A percentile compares a stretch with the other conserved stretches of the same genome.
Conservation (phyloP, 371 early-diverging fungal species). For the Apophysomyces trapeziformis region DNA sequence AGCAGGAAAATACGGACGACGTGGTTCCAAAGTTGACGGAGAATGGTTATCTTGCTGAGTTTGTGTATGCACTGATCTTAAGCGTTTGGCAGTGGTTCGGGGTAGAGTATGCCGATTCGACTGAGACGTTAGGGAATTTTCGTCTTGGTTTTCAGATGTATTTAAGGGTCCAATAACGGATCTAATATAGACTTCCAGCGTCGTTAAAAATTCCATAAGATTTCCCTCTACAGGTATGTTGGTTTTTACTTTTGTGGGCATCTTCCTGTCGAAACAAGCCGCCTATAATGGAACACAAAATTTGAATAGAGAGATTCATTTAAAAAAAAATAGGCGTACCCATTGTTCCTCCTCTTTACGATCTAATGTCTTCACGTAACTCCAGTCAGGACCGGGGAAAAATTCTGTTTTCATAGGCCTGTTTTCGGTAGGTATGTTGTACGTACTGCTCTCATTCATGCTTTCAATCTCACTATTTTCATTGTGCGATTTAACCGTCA, state of each 20-base stretch:
- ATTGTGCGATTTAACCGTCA: no score
- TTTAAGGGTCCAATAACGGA: neutral
- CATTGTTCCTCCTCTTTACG: neutral
- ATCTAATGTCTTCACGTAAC: neutral
- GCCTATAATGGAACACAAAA: neutral
- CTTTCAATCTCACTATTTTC: neutral
- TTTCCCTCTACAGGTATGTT: neutral
- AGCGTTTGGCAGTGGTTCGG: neutral
- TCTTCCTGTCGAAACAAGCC: constrained; percentile 4
- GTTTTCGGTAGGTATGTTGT: no score
- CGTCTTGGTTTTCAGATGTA: neutral
- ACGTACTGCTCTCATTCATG: no score
- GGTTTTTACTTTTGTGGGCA: neutral
- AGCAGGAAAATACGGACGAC: constrained; percentile 39
- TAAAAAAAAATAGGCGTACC: neutral
- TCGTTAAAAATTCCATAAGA: neutral
- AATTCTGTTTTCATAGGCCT: no score
- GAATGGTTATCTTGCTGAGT: neutral
- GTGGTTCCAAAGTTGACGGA: neutral
- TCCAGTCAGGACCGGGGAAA: neutral
- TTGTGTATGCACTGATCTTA: neutral
- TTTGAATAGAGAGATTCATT: neutral
- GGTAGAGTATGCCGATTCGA: neutral
- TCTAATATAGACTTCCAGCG: constrained; percentile 1
- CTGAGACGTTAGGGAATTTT: neutral